Evolutionary conservation across 2,329 filamentous ascomycete genomes (phyloP).

Genomic region (Venturia carpophila): DNA sequence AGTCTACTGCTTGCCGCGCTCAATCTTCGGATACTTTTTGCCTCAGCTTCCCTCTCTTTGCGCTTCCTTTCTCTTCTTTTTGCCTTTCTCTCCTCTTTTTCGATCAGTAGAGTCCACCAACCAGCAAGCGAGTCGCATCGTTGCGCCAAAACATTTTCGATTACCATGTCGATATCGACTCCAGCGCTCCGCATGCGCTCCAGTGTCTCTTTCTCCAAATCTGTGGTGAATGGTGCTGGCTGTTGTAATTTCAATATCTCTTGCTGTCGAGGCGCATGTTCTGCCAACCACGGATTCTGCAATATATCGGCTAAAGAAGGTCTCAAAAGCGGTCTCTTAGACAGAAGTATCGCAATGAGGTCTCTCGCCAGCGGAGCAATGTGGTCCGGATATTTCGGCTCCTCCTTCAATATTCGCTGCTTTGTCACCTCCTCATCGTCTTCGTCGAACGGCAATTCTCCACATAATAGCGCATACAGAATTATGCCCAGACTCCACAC

Average conservation of each 20-base stretch:
- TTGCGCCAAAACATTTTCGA: constrained; percentile 86
- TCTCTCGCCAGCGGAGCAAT: constrained; percentile 70
- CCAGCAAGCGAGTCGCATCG: constrained; percentile 84
- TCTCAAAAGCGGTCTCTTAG: constrained; percentile 78
- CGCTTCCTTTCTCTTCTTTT: constrained; percentile 71
- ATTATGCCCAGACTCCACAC: constrained; percentile 90
- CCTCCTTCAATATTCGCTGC: constrained; percentile 72
- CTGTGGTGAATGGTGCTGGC: constrained; percentile 73
- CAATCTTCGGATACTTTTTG: constrained; percentile 68
- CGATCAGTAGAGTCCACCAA: constrained; percentile 91
- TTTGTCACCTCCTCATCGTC: constrained; percentile 88
- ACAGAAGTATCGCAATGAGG: constrained; percentile 72
- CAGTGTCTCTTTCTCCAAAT: constrained; percentile 81
- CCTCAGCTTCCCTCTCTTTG: constrained; percentile 74
- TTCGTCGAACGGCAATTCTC: constrained; percentile 90
- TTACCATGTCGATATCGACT: constrained; percentile 87
- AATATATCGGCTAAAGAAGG: constrained; percentile 80
- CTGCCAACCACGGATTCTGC: constrained; percentile 76
- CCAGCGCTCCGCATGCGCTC: constrained; percentile 90
- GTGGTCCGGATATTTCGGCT: constrained; percentile 76
- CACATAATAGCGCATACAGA: constrained; percentile 71
- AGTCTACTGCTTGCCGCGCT: constrained; percentile 85
- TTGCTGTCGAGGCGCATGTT: constrained; percentile 81
- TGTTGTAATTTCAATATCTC: constrained; percentile 78
- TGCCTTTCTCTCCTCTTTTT: constrained; percentile 90